phyloP scores from a whole-genome alignment of 495 filamentous ascomycete genomes.

The Penicillium arizonense region DNA sequence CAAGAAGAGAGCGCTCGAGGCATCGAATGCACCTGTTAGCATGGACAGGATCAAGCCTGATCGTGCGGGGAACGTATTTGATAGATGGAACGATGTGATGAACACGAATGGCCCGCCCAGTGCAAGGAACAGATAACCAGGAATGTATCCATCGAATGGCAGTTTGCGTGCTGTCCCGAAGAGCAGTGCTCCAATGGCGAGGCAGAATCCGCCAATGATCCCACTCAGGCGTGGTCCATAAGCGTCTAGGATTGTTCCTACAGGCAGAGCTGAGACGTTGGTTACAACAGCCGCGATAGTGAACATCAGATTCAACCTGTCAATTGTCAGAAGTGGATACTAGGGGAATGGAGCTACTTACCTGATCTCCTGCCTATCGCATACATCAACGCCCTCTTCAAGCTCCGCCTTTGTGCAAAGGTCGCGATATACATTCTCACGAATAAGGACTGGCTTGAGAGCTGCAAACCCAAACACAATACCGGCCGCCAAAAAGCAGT shows the following conservation, averaged over 20 bases:
- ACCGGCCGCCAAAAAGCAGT: slow-evolving; percentile 77
- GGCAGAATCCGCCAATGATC: slow-evolving; percentile 65
- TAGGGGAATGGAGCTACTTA: slow-evolving; percentile 16
- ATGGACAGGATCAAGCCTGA: slow-evolving; percentile 84
- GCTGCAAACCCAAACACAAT: slow-evolving; percentile 75
- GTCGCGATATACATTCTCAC: slow-evolving; percentile 63
- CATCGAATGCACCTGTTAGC: slow-evolving; percentile 87
- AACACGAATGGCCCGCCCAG: slow-evolving; percentile 88
- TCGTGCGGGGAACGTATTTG: slow-evolving; percentile 82
- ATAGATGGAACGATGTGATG: slow-evolving; percentile 90
- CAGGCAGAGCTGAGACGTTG: slow-evolving; percentile 65
- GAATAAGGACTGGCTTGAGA: slow-evolving; percentile 66
- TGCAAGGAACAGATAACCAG: slow-evolving; percentile 78
- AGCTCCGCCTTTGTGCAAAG: slow-evolving; percentile 58
- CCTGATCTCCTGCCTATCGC: slow-evolving; percentile 75
- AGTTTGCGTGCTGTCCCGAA: slow-evolving; percentile 66
- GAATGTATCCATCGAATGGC: slow-evolving; percentile 70
- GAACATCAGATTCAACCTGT: slow-evolving; percentile 83
- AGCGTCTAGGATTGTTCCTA: slow-evolving; percentile 78
- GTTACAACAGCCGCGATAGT: slow-evolving; percentile 65
- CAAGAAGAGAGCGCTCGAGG: slow-evolving; percentile 83
- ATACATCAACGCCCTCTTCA: slow-evolving; percentile 60
- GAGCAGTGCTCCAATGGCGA: slow-evolving; percentile 65
- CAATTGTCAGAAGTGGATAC: not conserved
- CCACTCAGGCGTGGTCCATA: slow-evolving; percentile 79